Evolutionary conservation across 2,329 filamentous ascomycete genomes (phyloP).

Genomic region (Neonectria sp.): DNA sequence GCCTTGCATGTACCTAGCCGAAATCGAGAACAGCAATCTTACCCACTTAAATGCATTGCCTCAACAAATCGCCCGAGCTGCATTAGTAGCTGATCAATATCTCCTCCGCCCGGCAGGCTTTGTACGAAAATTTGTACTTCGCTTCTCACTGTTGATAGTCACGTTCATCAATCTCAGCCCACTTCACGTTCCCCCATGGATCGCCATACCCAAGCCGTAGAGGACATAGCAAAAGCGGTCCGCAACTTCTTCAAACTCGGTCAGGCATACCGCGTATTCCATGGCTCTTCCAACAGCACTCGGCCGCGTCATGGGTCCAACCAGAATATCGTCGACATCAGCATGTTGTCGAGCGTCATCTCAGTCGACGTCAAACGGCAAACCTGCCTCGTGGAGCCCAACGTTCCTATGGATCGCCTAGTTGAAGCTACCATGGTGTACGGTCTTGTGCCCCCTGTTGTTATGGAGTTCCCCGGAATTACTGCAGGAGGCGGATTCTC

Average conservation of each 20-base stretch:
- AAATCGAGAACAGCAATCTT: background rate
- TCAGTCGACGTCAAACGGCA: conserved; percentile 15
- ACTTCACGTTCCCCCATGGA: conserved; percentile 56
- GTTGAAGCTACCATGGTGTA: conserved; percentile 69
- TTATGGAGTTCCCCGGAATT: conserved; percentile 81
- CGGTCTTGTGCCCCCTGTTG: conserved; percentile 73
- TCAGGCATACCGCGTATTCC: conserved; percentile 77
- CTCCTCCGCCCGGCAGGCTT: background rate
- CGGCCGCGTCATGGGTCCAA: conserved; percentile 59
- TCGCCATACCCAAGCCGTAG: conserved; percentile 61
- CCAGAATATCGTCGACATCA: conserved; percentile 41
- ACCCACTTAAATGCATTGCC: background rate
- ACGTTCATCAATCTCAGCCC: background rate
- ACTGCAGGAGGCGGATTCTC: conserved; percentile 78
- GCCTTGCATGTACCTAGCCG: conserved; percentile 14
- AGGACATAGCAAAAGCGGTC: conserved; percentile 60
- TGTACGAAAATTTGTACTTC: background rate
- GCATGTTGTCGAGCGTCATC: conserved; percentile 35
- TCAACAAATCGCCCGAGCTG: conserved; percentile 1
- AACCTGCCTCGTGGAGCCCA: conserved; percentile 71
- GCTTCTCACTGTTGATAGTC: background rate
- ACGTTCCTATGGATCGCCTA: conserved; percentile 77
- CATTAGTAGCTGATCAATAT: background rate
- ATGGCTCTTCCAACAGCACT: conserved; percentile 82
- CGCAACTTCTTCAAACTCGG: conserved; percentile 59